Percentiles rank a stretch among this genome's conserved stretches.
Evolutionary conservation across 768 basidiomycete species (phyloP).

Genomic region (Boletus vinaceobasis): DNA sequence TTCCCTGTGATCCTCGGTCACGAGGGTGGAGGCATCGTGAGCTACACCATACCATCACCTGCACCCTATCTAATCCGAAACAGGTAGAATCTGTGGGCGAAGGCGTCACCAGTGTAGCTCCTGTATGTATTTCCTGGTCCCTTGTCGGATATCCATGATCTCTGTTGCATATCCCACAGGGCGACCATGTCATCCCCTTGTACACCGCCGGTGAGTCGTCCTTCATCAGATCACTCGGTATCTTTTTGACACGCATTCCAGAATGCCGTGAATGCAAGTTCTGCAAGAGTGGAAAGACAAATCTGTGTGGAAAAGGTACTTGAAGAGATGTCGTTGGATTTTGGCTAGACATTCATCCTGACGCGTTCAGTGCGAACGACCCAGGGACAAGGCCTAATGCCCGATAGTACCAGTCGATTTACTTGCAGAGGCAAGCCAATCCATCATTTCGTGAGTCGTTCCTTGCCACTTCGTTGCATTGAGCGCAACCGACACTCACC

Average conservation of each 20-base stretch:
- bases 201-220: constrained; percentile 80
- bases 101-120: constrained; percentile 78
- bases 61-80: constrained; percentile 1
- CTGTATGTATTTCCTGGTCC: constrained; percentile 33
- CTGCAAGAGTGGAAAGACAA: constrained; percentile 98
- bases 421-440: constrained; percentile 82
- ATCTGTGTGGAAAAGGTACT: constrained; percentile 90
- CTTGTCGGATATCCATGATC: background rate
- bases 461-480: background rate
- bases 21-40: constrained; percentile 87
- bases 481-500: background rate
- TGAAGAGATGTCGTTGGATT: background rate
- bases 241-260: constrained; percentile 24
- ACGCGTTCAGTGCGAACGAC: constrained; percentile 72
- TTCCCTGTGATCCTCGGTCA: constrained; percentile 95
- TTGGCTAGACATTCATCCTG: background rate
- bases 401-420: constrained; percentile 86
- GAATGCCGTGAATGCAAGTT: constrained; percentile 98
- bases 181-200: constrained; percentile 96
- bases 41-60: constrained; percentile 26
- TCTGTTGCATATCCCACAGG: constrained; percentile 35
- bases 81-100: constrained; percentile 97
- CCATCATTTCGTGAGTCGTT: constrained; percentile 77
- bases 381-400: constrained; percentile 94
- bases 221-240: background rate